Evolutionary conservation across 768 basidiomycete genomes (phyloP).

Genomic region (Serendipita indica): DNA sequence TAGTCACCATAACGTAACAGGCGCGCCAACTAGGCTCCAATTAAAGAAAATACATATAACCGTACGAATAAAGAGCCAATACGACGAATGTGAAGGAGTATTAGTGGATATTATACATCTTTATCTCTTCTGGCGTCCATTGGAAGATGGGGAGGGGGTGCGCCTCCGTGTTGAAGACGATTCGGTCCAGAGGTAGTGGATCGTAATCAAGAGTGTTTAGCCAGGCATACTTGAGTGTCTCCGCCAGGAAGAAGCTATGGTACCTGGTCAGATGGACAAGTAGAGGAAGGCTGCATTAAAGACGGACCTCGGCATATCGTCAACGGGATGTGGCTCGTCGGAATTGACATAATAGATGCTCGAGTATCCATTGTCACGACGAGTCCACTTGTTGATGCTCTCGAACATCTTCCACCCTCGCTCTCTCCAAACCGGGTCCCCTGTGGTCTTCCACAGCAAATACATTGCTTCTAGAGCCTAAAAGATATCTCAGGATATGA

Average conservation of each 20-base stretch:
- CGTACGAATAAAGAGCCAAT: no score
- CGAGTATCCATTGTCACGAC: conserved; percentile 16
- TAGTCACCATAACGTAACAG: no score
- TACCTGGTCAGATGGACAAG: background rate
- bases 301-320: conserved; percentile 16
- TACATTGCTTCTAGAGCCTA: conserved; percentile 17
- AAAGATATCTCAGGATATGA: background rate
- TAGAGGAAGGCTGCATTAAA: background rate
- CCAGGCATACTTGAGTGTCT: conserved; percentile 17
- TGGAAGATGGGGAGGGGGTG: conserved; percentile 17
- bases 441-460: conserved; percentile 17
- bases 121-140: conserved; percentile 9
- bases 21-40: no score
- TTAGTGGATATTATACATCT: background rate
- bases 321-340: background rate
- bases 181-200: conserved; percentile 13
- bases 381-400: conserved; percentile 15
- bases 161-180: conserved; percentile 18
- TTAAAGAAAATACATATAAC: no score
- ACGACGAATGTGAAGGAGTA: no score
- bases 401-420: conserved; percentile 19
- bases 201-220: conserved; percentile 12
- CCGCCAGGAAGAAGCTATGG: conserved; percentile 16
- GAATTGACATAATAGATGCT: conserved; percentile 14
- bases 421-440: conserved; percentile 18